Conservation (phyloP, 805 yeast species). For the Kockiozyma suomiensis region DNA sequence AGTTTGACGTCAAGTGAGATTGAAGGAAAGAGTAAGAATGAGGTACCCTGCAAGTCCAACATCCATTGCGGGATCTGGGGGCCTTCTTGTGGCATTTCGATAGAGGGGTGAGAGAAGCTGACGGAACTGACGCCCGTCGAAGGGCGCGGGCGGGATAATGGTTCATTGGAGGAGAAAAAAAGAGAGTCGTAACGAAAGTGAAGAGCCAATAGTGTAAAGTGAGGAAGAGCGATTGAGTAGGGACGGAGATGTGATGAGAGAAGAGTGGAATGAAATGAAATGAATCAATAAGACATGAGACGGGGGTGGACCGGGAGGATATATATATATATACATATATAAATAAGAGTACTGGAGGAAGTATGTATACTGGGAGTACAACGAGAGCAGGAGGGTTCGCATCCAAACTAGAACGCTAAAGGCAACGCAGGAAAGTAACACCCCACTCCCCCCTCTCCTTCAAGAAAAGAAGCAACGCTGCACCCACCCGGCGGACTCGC, state of each 20-base stretch:
- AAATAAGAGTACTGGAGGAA: too few relatives aligned
- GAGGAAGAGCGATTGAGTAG: neutral
- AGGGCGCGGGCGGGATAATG: neutral
- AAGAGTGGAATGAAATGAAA: too few relatives aligned
- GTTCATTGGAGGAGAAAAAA: neutral
- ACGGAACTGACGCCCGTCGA: neutral
- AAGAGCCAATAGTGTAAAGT: too few relatives aligned
- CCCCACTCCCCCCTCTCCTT: too few relatives aligned
- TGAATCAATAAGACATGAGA: neutral
- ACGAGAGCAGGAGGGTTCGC: too few relatives aligned
- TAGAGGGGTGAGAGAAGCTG: neutral
- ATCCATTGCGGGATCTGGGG: slow-evolving; percentile 30
- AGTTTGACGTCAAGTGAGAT: too few relatives aligned
- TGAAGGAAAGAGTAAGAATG: neutral
- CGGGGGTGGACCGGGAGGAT: neutral
- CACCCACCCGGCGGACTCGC: too few relatives aligned
- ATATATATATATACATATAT: neutral
- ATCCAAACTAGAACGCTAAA: too few relatives aligned
- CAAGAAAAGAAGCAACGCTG: too few relatives aligned
- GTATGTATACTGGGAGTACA: neutral
- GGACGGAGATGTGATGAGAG: neutral
- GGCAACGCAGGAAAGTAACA: too few relatives aligned
- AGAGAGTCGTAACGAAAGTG: too few relatives aligned
- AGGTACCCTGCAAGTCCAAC: slow-evolving; percentile 33
- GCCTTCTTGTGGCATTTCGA: slow-evolving; percentile 11